phyloP scores from a whole-genome alignment of 139 green algal genomes.

The Chlorella ohadii region DNA sequence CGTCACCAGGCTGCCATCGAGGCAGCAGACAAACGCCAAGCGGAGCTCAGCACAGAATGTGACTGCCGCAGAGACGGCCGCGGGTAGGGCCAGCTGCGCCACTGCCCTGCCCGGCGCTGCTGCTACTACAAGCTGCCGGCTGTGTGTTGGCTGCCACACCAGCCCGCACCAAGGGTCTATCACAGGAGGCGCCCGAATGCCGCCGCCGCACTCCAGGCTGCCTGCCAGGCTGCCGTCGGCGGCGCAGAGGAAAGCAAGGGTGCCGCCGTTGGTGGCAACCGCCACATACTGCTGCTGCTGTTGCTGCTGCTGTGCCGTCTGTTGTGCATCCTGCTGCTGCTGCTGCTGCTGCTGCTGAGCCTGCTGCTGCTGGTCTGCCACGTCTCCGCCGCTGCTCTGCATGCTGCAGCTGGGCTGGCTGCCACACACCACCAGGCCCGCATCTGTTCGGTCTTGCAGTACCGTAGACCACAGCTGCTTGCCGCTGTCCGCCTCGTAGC shows the following conservation, averaged over 20 bases:
- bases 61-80: slow-evolving; percentile 46
- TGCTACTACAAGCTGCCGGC: slow-evolving; percentile 33
- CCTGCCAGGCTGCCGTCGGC: slow-evolving; percentile 7
- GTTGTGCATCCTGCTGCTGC: too few species aligned
- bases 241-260: slow-evolving; percentile 37
- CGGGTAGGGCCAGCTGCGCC: not conserved
- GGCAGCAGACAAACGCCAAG: slow-evolving; percentile 34
- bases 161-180: slow-evolving; percentile 48
- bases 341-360: not conserved
- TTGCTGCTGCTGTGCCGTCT: not conserved
- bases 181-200: slow-evolving; percentile 26
- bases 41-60: not conserved
- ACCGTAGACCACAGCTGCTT: slow-evolving; percentile 28
- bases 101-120: slow-evolving; percentile 1
- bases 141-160: slow-evolving; percentile 47
- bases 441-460: slow-evolving; percentile 38
- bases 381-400: not conserved
- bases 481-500: slow-evolving; percentile 37
- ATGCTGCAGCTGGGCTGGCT: not conserved
- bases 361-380: not conserved
- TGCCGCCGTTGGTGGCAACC: slow-evolving; percentile 31
- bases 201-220: slow-evolving; percentile 21
- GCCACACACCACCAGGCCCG: slow-evolving; percentile 37
- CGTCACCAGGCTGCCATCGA: slow-evolving; percentile 33
- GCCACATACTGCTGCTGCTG: slow-evolving; percentile 17